Conservation (phyloP, 1,284 basidiomycete genomes). For the Erythrobasidium hasegawianum region DNA sequence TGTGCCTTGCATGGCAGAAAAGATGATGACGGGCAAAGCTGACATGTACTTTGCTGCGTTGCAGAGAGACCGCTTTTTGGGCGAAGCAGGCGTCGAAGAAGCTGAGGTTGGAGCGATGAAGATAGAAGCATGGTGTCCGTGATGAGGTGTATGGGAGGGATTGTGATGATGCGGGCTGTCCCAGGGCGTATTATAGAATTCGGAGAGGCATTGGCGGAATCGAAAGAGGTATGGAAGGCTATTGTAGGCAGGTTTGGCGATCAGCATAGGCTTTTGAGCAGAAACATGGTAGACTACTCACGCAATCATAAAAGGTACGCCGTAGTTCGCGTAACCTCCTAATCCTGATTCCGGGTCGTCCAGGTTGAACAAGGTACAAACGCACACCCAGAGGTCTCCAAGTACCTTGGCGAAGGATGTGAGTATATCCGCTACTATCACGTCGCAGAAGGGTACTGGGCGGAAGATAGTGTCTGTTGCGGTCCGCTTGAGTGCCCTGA, state of each 20-base stretch:
- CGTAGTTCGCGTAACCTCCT: slow-evolving; percentile 44
- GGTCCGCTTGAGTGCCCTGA: slow-evolving; percentile 57
- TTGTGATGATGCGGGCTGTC: background rate
- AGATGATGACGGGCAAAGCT: slow-evolving; percentile 93
- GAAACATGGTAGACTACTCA: slow-evolving; percentile 18
- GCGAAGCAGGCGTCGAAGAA: slow-evolving; percentile 56
- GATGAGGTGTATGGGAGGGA: slow-evolving; percentile 10
- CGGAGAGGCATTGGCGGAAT: slow-evolving; percentile 86
- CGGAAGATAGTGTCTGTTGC: slow-evolving; percentile 61
- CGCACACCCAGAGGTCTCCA: slow-evolving; percentile 85
- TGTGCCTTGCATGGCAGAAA: slow-evolving; percentile 71
- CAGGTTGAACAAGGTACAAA: slow-evolving; percentile 64
- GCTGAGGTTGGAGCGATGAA: slow-evolving; percentile 25
- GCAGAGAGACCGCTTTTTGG: slow-evolving; percentile 67
- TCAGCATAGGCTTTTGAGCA: too few relatives aligned
- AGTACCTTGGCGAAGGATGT: slow-evolving; percentile 96
- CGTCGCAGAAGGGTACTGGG: slow-evolving; percentile 79
- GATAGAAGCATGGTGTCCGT: slow-evolving; percentile 26
- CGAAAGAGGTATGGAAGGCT: slow-evolving; percentile 79
- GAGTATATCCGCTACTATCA: slow-evolving; percentile 90
- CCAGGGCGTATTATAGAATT: slow-evolving; percentile 56
- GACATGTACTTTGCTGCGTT: slow-evolving; percentile 97
- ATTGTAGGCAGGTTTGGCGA: background rate
- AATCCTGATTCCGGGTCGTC: slow-evolving; percentile 34
- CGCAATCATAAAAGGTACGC: slow-evolving; percentile 42